Evolutionary conservation across 345 rosid genomes (phyloP).

Genomic region (Bruguiera parviflora): DNA sequence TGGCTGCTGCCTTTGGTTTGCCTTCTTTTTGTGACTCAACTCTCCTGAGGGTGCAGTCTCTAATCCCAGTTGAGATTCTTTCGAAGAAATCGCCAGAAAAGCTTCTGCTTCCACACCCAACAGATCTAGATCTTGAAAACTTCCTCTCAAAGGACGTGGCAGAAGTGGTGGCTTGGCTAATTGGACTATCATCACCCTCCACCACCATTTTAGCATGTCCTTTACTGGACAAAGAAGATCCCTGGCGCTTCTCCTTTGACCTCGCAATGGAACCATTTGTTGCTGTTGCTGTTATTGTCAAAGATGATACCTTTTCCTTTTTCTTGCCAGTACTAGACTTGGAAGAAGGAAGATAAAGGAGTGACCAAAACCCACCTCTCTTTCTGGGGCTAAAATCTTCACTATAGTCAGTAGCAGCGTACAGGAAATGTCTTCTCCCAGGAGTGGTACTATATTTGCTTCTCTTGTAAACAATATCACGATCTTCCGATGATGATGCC

Average conservation of each 20-base stretch:
- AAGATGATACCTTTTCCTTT: constrained; percentile 26
- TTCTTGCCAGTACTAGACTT: constrained; percentile 33
- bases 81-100: constrained; percentile 95
- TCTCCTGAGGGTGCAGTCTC: constrained; percentile 87
- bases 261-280: constrained; percentile 20
- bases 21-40: constrained; percentile 95
- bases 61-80: constrained; percentile 91
- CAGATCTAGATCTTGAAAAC: constrained; percentile 94
- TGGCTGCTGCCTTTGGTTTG: constrained; percentile 22
- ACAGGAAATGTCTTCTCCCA: constrained; percentile 37
- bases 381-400: constrained; percentile 60
- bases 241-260: constrained; percentile 33
- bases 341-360: constrained; percentile 52
- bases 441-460: constrained; percentile 71
- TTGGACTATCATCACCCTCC: constrained; percentile 60
- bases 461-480: constrained; percentile 58
- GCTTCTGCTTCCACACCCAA: constrained; percentile 94
- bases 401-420: constrained; percentile 30
- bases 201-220: constrained; percentile 33
- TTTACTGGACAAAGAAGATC: constrained; percentile 44
- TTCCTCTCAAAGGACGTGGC: constrained; percentile 70
- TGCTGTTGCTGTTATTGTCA: constrained; percentile 11
- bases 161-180: constrained; percentile 38
- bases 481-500: constrained; percentile 42
- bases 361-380: constrained; percentile 82